Evolutionary conservation across 169 alveolate genomes (phyloP), one percentile per base, ranked within the genome.

Genomic region (Fabrea salina): DNA sequence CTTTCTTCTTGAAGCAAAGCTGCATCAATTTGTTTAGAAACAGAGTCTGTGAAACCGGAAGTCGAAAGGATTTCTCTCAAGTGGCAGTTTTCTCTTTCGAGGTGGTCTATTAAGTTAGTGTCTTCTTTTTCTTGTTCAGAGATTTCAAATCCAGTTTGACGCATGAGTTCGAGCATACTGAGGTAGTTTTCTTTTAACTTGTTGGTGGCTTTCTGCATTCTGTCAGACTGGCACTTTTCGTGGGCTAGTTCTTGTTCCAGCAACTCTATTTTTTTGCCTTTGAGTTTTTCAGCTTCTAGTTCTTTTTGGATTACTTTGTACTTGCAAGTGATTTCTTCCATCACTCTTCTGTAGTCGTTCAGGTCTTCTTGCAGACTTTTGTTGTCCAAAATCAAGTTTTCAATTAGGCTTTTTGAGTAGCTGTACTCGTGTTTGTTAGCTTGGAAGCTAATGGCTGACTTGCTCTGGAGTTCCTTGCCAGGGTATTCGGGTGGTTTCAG

Each of bases 71-170:
- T 70, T 37, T 70, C 79, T 13, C 79, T 41, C 44, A 70, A 70
- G 37, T 70, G 66, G 30, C 35, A 47, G 35, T 70, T 70, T 44
- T 70, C 79, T n/a, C 66, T 41, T 27, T 30, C 37, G 4, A 70
- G 39, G 32, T 70, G 66, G 11, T 70, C 79, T 25, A 47, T 27
- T 27, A 19, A 19, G n/a, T 30, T 22, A 19, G 25, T 40, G 37
- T 70, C 79, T 32, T 70, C 66, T 70, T 50, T 70, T 22, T 70
- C 59, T 49, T 70, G 67, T 47, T 70, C 79, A 25, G 67, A 22
- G 11, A 70, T 43, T 22, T 70, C 79, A 70, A 70, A 70, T 47
- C 50, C 79, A 5, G 79, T 50, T 5, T 70, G 79, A 47, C 79
- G 41, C 41, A 70, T 16, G 11, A 70, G 50, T 33, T 70, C 79